Conservation (phyloP, 192 early-diverging fungal genomes). For the Coemansia sp. region DNA sequence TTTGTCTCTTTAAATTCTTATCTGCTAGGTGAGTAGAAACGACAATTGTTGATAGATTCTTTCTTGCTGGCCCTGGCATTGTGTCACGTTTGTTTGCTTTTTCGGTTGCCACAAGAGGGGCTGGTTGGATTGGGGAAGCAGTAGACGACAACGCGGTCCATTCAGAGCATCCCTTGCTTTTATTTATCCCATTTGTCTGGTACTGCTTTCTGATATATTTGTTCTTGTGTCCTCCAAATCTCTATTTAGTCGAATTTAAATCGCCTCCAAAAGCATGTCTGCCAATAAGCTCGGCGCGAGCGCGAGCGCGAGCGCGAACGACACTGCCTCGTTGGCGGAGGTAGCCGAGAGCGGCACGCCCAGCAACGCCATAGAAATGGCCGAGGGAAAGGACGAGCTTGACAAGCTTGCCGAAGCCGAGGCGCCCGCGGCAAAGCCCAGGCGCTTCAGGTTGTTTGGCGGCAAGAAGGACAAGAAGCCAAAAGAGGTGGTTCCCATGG, state of each 20-base stretch:
- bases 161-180: neutral
- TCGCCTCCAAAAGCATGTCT: neutral
- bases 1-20: neutral
- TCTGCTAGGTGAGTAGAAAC: neutral
- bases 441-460: neutral
- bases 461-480: slow-evolving; percentile 10
- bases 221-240: neutral
- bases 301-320: slow-evolving; percentile 1
- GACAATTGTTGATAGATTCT: neutral
- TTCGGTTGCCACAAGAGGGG: neutral
- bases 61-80: neutral
- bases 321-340: neutral
- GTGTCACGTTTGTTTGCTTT: neutral
- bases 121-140: neutral
- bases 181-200: neutral
- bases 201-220: neutral
- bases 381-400: neutral
- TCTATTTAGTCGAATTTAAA: neutral
- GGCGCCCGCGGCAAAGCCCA: neutral
- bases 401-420: slow-evolving; percentile 2
- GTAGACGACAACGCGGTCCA: neutral
- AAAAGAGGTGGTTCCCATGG: slow-evolving; percentile 50
- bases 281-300: neutral
- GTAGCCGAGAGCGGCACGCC: neutral
- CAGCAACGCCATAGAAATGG: neutral